A percentile compares a stretch with the other conserved stretches of the same genome.
Conservation (phyloP, 495 filamentous ascomycete species). For the Daldinia bambusicola region DNA sequence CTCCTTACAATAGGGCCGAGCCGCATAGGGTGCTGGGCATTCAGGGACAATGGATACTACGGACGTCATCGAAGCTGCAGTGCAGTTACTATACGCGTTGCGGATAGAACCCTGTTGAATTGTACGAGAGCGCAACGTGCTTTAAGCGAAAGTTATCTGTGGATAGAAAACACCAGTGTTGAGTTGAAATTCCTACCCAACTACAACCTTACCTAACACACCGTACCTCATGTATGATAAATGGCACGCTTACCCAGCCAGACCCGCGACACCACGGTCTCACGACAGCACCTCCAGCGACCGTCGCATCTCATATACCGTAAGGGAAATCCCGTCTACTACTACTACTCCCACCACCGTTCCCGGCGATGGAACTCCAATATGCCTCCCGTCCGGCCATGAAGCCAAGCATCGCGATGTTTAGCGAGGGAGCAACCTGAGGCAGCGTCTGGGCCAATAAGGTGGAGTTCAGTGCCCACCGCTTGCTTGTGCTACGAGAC, state of each 20-base stretch:
- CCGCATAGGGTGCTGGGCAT: not conserved
- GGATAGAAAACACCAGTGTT: not conserved
- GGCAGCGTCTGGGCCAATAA: not conserved
- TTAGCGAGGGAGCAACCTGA: constrained; percentile 2
- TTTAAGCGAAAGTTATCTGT: not conserved
- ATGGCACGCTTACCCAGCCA: not conserved
- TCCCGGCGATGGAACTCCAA: constrained; percentile 9
- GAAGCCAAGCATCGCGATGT: constrained; percentile 1
- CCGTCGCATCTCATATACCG: not conserved
- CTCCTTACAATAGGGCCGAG: not conserved
- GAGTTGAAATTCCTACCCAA: not conserved
- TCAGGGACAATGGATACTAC: not conserved
- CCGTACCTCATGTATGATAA: not conserved
- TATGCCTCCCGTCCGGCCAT: not conserved
- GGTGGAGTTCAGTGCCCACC: too few relatives aligned
- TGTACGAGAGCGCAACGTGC: constrained; percentile 2
- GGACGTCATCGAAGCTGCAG: not conserved
- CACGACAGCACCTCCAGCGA: not conserved
- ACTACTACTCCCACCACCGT: constrained; percentile 15
- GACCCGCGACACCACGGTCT: not conserved
- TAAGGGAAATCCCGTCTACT: constrained; percentile 17
- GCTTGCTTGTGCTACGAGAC: too few relatives aligned
- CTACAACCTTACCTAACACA: not conserved
- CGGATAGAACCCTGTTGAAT: not conserved
- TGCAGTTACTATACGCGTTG: not conserved